These are phyloP conservation scores for Tylopilus sp. DNA, from an alignment of 1,284 basidiomycete genomes.

Conservation along the genomic window DNA sequence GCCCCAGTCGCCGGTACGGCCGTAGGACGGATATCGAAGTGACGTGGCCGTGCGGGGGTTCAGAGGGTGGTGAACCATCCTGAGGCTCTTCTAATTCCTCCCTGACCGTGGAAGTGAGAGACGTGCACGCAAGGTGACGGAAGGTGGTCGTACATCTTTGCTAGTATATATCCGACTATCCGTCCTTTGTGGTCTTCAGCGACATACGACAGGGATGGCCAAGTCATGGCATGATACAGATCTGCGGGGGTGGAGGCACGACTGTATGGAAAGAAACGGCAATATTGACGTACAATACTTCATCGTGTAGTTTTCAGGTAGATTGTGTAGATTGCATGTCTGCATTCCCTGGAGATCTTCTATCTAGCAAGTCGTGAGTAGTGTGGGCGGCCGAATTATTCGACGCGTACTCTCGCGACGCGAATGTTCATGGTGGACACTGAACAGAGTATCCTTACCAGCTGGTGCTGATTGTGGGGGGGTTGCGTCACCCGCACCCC, in stretches of 20 bases:
- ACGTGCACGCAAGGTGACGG: background rate
- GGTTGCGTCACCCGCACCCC: too few relatives aligned
- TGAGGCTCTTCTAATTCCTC: conserved; percentile 31
- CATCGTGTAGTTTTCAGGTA: conserved; percentile 93
- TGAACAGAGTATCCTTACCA: too few relatives aligned
- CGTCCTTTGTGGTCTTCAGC: conserved; percentile 92
- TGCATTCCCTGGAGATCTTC: conserved; percentile 83
- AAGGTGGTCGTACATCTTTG: conserved; percentile 75
- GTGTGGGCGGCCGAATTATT: background rate
- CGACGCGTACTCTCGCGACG: conserved; percentile 45
- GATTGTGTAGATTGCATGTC: conserved; percentile 88
- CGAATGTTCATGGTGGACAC: conserved; percentile 59
- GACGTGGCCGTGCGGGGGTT: conserved; percentile 84
- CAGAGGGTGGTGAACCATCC: conserved; percentile 29
- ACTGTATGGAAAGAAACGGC: conserved; percentile 19
- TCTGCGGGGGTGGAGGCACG: conserved; percentile 46
- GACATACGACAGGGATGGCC: conserved; percentile 96
- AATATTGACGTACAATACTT: conserved; percentile 68
- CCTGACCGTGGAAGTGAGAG: conserved; percentile 41
- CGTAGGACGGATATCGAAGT: conserved; percentile 94
- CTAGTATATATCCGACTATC: conserved; percentile 95
- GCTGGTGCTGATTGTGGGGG: too few relatives aligned
- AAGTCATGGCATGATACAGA: conserved; percentile 92
- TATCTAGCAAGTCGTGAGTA: conserved; percentile 36
- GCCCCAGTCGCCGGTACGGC: conserved; percentile 82